Evolutionary conservation across 108 stramenopile species (phyloP), one percentile per base, ranked within the genome.

Genomic region (Skeletonema menzelii): DNA sequence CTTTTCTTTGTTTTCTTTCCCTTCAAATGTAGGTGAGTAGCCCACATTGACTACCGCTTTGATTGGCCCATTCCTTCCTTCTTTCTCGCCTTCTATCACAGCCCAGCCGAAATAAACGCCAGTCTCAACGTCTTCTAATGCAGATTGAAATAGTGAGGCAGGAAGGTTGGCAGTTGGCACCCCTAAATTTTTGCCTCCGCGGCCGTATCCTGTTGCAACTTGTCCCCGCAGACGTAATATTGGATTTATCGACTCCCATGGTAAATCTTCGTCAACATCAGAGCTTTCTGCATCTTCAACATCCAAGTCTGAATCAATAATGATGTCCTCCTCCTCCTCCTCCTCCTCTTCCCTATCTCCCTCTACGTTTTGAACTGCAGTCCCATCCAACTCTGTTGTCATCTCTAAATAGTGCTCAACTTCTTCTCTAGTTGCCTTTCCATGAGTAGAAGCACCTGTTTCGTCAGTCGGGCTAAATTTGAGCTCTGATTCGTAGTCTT

Each of bases 131-230:
- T 84, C 73, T 65, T 87, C 76, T 35, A 97, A 57, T 24, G 87
- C 88, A 60, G 85, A 75, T 76, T 84, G 87, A 72, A 97, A 95
- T 2, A 92, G 69, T 30, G 88, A 87, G 5, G 87, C 58, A 11
- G 93, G 91, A 7, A 97, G 82, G 79, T 97, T 97, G 30, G 96
- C 96, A 8, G 96, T 97, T 7, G 96, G 93, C 22, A 97, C 84
- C 17, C 96, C 94, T 24, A 97, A 66, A 59, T 95, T 88, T 53
- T 95, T 95, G 17, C 93, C 90, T 17, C 96, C 96, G 11, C 96
- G 82, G 37, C 93, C 93, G 63, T 92, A 97, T 11, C 96, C 96
- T 24, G 69, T 65, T 53, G 83, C 87, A 20, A 97, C 94, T 2
- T 69, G 55, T 3, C 96, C 96, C 17, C 90, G 84, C 11, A 85